Conservation (phyloP, 2,329 filamentous ascomycete genomes). For the Cadophora malorum region DNA sequence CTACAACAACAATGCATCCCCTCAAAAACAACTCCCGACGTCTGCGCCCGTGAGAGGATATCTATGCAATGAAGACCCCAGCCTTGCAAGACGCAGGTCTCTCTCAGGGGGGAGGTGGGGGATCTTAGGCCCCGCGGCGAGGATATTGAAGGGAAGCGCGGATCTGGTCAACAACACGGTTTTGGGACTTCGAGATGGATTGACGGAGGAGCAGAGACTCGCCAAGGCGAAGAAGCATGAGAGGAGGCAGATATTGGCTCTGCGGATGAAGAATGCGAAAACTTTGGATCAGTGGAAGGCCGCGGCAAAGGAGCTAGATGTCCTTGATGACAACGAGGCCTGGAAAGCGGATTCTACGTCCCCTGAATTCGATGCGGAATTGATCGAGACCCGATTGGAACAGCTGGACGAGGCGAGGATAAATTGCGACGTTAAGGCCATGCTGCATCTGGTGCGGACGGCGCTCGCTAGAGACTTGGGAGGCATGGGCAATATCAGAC, state of each 20-base stretch:
- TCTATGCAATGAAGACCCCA: constrained; percentile 27
- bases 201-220: constrained; percentile 54
- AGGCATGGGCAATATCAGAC: constrained; percentile 80
- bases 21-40: constrained; percentile 26
- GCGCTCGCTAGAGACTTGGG: constrained; percentile 81
- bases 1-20: constrained; percentile 28
- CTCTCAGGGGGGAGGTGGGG: constrained; percentile 33
- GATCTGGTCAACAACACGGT: constrained; percentile 41
- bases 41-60: constrained; percentile 32
- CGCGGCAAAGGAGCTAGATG: constrained; percentile 78
- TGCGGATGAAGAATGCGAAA: constrained; percentile 71
- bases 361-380: constrained; percentile 64
- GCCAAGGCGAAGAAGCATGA: constrained; percentile 57
- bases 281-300: constrained; percentile 75
- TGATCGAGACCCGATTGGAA: constrained; percentile 72
- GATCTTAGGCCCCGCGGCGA: constrained; percentile 39
- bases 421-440: constrained; percentile 73
- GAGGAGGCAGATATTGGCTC: constrained; percentile 65
- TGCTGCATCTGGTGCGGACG: constrained; percentile 83
- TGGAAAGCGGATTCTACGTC: constrained; percentile 73
- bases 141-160: constrained; percentile 37
- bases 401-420: constrained; percentile 77
- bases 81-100: constrained; percentile 24
- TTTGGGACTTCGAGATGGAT: constrained; percentile 39
- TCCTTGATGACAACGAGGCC: constrained; percentile 77